These are phyloP conservation scores for Syzygium malaccense DNA, from an alignment of 441 rosid genomes.

Conservation along the genomic window DNA sequence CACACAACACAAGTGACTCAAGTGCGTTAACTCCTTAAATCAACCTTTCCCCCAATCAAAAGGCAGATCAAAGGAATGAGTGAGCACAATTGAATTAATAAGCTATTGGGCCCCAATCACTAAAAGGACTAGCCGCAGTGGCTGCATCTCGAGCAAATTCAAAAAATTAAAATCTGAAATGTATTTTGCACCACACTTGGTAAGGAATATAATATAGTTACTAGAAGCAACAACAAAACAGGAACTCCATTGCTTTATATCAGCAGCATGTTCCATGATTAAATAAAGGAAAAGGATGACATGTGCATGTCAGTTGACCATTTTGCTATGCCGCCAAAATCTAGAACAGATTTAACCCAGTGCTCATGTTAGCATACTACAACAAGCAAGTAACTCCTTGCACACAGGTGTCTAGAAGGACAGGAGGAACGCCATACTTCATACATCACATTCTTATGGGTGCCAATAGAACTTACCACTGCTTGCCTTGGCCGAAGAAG, in stretches of 20 bases:
- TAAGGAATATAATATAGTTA: neutral
- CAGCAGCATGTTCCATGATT: neutral
- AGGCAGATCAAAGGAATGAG: neutral
- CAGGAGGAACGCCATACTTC: neutral
- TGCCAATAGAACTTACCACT: neutral
- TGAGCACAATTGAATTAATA: neutral
- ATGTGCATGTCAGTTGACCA: neutral
- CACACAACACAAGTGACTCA: neutral
- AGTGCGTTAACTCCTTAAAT: neutral
- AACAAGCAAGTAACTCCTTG: neutral
- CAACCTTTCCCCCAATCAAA: neutral
- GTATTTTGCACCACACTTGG: neutral
- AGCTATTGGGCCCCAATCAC: neutral
- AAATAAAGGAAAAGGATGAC: neutral
- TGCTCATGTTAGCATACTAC: neutral
- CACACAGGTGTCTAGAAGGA: neutral
- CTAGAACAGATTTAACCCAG: neutral
- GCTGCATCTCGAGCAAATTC: neutral
- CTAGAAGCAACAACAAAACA: neutral
- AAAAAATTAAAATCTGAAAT: neutral
- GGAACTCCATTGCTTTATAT: neutral
- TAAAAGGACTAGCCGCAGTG: neutral
- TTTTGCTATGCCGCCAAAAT: neutral
- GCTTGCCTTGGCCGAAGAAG: neutral
- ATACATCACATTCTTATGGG: neutral